Conservation (phyloP, 805 yeast species). For the Lipomyces sp. region DNA sequence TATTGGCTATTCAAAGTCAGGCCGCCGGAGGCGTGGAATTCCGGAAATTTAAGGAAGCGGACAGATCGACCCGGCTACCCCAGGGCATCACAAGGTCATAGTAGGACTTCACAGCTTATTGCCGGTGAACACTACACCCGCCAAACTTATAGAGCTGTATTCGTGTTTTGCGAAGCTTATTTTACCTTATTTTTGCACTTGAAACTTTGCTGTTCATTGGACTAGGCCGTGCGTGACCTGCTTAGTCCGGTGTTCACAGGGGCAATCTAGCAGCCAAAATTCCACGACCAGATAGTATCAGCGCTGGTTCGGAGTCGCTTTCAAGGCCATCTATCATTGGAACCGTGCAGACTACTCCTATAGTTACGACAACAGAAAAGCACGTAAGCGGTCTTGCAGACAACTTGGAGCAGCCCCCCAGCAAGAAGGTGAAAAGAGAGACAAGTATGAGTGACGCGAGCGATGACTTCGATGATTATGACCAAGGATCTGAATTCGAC, state of each 20-base stretch:
- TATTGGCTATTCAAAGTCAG: neutral
- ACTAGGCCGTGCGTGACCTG: neutral
- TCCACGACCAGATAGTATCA: neutral
- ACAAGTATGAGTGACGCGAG: slow-evolving; percentile 30
- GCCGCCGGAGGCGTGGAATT: neutral
- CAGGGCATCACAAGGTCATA: neutral
- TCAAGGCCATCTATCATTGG: neutral
- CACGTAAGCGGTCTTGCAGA: neutral
- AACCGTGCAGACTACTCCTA: neutral
- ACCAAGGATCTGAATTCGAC: slow-evolving; percentile 33
- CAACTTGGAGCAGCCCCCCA: neutral
- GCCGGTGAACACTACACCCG: neutral
- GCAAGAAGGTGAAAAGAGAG: slow-evolving; percentile 9
- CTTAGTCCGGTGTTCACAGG: slow-evolving; percentile 4
- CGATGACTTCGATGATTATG: slow-evolving; percentile 33
- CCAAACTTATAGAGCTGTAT: neutral
- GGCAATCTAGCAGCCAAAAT: slow-evolving; percentile 1
- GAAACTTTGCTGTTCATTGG: slow-evolving; percentile 2
- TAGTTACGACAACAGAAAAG: neutral
- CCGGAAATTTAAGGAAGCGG: neutral
- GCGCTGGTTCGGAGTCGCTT: slow-evolving; percentile 2
- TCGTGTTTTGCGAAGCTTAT: neutral
- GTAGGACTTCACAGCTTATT: neutral
- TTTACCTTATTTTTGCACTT: neutral
- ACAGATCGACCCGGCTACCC: neutral